Conservation (phyloP, 2,329 filamentous ascomycete species). For the Aspergillus niger region DNA sequence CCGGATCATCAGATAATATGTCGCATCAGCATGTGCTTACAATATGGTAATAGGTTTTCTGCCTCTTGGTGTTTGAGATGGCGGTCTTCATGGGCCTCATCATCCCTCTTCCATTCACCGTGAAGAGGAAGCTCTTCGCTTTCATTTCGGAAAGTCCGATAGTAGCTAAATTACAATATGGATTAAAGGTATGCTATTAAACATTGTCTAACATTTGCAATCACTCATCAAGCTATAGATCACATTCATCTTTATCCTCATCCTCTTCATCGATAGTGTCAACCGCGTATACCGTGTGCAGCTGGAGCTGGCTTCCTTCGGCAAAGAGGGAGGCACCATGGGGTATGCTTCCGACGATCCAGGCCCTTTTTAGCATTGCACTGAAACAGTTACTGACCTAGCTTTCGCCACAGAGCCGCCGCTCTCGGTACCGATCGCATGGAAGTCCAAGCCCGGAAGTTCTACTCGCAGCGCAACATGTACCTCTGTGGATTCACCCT, state of each 20-base stretch:
- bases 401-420: conserved; percentile 54
- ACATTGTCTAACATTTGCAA: not conserved
- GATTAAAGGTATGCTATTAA: conserved; percentile 69
- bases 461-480: conserved; percentile 99
- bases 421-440: conserved; percentile 91
- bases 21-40: conserved; percentile 3
- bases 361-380: not conserved
- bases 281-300: conserved; percentile 96
- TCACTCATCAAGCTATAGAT: conserved; percentile 57
- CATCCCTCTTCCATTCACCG: conserved; percentile 82
- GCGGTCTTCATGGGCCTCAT: conserved; percentile 53
- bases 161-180: conserved; percentile 93
- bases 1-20: not conserved
- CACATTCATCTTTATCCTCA: conserved; percentile 97
- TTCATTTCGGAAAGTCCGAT: conserved; percentile 90
- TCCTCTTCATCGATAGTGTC: conserved; percentile 96
- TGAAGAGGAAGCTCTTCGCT: conserved; percentile 84
- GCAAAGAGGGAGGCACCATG: conserved; percentile 59
- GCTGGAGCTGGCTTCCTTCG: conserved; percentile 74
- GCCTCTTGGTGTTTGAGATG: conserved; percentile 54
- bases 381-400: not conserved
- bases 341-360: conserved; percentile 47
- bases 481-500: conserved; percentile 99
- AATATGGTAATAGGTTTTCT: conserved; percentile 46
- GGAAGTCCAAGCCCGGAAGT: conserved; percentile 98